Evolutionary conservation across 305 asterid genomes (phyloP).

Genomic region (Solanum hybrid): DNA sequence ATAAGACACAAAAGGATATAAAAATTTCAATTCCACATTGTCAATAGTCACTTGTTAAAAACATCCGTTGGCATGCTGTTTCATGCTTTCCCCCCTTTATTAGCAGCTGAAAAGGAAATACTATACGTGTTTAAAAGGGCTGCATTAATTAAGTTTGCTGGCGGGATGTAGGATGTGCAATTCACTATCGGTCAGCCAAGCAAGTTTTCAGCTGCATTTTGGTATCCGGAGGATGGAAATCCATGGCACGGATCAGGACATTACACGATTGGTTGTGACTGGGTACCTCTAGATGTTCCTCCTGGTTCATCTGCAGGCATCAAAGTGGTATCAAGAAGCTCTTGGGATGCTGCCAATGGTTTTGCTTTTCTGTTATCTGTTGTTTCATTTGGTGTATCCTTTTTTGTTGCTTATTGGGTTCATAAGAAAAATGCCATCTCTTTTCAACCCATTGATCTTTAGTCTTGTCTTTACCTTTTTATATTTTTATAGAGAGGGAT

Average conservation of each 20-base stretch:
- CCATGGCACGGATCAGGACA: slow-evolving; percentile 78
- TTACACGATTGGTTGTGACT: slow-evolving; percentile 62
- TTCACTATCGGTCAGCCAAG: slow-evolving; percentile 56
- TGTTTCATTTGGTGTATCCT: slow-evolving; percentile 49
- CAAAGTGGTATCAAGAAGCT: slow-evolving; percentile 28
- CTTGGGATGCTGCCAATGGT: slow-evolving; percentile 71
- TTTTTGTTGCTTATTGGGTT: slow-evolving; percentile 51
- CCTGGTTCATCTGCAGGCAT: slow-evolving; percentile 23
- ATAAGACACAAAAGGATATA: background rate
- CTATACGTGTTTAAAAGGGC: background rate
- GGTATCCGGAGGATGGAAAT: slow-evolving; percentile 62
- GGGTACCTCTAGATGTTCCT: slow-evolving; percentile 51
- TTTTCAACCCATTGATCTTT: slow-evolving; percentile 43
- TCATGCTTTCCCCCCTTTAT: background rate
- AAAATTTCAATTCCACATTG: background rate
- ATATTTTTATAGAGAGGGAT: background rate
- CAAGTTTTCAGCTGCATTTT: slow-evolving; percentile 65
- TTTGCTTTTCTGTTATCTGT: slow-evolving; percentile 59
- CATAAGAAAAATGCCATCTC: slow-evolving; percentile 34
- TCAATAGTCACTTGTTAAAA: background rate
- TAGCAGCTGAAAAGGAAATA: background rate
- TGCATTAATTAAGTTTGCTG: background rate
- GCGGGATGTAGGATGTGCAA: slow-evolving; percentile 48
- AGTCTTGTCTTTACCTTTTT: background rate
- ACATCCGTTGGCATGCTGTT: background rate